phyloP scores from a whole-genome alignment of 1,284 basidiomycete species.

The Prillingera fragicola region DNA sequence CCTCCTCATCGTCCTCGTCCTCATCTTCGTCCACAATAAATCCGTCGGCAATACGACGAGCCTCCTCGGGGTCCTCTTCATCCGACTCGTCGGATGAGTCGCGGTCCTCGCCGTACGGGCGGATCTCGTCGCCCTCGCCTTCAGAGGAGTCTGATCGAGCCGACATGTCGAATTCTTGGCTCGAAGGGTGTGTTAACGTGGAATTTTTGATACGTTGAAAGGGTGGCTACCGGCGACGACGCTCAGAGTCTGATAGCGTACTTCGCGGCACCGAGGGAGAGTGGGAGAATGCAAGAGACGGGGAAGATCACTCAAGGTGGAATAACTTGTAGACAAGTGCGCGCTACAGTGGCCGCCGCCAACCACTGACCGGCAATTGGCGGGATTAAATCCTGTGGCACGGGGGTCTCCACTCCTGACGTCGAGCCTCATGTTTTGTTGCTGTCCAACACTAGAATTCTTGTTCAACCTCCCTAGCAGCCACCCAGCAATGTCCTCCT shows the following conservation, averaged over 20 bases:
- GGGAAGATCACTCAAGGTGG: no score
- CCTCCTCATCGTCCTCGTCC: slow-evolving; percentile 41
- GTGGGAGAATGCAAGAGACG: no score
- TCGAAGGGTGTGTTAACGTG: background rate
- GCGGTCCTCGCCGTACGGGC: slow-evolving; percentile 42
- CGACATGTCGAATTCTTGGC: slow-evolving; percentile 27
- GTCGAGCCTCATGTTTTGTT: no score
- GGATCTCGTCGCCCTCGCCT: slow-evolving; percentile 47
- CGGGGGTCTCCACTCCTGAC: no score
- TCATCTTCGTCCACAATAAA: slow-evolving; percentile 49
- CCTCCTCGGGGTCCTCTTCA: slow-evolving; percentile 47
- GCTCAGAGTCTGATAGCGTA: no score
- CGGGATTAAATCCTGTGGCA: no score
- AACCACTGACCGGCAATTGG: no score
- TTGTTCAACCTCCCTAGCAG: background rate
- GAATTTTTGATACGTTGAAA: background rate
- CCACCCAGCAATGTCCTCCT: slow-evolving; percentile 3
- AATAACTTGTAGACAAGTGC: no score
- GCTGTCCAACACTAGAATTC: background rate
- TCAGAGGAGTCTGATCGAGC: slow-evolving; percentile 39
- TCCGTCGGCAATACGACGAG: slow-evolving; percentile 42
- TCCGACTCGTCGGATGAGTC: slow-evolving; percentile 49
- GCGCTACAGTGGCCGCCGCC: no score
- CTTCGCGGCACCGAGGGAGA: no score
- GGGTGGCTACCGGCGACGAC: no score